Conservation (phyloP, 179 eudicot species). For the Carnegiea gigantea region DNA sequence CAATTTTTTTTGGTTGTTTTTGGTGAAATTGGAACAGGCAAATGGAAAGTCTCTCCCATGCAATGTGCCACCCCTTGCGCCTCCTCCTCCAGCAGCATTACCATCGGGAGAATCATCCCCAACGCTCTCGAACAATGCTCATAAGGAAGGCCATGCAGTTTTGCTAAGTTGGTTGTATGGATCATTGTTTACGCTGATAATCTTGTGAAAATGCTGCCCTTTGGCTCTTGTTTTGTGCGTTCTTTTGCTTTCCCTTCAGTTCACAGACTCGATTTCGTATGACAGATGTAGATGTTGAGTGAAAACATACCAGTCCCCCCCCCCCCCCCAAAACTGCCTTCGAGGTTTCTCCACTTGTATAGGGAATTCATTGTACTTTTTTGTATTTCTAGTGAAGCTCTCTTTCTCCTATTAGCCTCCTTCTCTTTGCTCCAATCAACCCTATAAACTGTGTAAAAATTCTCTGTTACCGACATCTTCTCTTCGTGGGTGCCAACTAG, state of each 20-base stretch:
- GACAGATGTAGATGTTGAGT: constrained; percentile 8
- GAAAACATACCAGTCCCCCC: background rate
- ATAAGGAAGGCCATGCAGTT: background rate
- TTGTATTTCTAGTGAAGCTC: background rate
- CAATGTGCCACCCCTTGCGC: constrained; percentile 59
- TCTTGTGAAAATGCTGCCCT: constrained; percentile 21
- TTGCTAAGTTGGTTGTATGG: constrained; percentile 22
- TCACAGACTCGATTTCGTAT: background rate
- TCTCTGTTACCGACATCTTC: no score
- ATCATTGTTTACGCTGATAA: constrained; percentile 15
- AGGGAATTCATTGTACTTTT: background rate
- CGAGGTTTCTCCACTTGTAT: background rate
- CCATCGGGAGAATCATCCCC: constrained; percentile 18
- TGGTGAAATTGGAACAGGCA: constrained; percentile 32
- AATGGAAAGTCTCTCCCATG: constrained; percentile 68
- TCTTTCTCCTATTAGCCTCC: no score
- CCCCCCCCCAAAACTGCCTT: no score
- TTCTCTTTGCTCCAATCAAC: no score
- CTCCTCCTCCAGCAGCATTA: constrained; percentile 77
- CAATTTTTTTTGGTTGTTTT: background rate
- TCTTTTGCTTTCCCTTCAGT: background rate
- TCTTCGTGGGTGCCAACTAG: no score
- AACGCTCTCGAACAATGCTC: constrained; percentile 22
- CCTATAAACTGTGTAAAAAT: no score
- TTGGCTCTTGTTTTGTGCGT: constrained; percentile 18